Evolutionary conservation across 208 protist genomes (phyloP).

Genomic region (Herpetomonas tarakana): DNA sequence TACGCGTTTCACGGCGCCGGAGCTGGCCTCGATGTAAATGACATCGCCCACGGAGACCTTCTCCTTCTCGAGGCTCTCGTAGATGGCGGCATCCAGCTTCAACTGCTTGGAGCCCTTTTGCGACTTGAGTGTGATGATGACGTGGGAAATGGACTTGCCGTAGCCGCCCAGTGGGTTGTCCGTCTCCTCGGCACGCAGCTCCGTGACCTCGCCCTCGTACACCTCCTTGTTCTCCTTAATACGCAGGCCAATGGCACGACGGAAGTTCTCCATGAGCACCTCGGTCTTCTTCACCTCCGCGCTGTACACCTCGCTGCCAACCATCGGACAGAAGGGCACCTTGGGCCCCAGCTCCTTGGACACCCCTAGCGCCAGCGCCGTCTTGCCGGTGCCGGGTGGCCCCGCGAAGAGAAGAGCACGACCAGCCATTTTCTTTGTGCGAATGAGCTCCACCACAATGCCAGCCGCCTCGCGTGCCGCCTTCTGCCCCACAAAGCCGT

Average conservation of each 20-base stretch:
- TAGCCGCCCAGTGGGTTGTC: conserved; percentile 98
- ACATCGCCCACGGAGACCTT: conserved; percentile 99
- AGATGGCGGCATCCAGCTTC: conserved; percentile 99
- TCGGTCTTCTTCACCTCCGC: conserved; percentile 99
- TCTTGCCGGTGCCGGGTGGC: conserved; percentile 98
- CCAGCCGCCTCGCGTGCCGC: conserved; percentile 98
- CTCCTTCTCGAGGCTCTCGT: conserved; percentile 99
- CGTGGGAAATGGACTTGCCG: conserved; percentile 97
- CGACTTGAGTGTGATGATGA: conserved; percentile 98
- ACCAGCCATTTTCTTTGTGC: conserved; percentile 99
- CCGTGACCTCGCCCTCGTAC: conserved; percentile 99
- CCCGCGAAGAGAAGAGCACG: conserved; percentile 99
- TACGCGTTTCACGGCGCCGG: conserved; percentile 97
- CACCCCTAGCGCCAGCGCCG: conserved; percentile 97
- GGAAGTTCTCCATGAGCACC: conserved; percentile 99
- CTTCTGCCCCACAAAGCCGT: conserved; percentile 98
- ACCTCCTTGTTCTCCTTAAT: conserved; percentile 99
- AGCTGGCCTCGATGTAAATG: conserved; percentile 99
- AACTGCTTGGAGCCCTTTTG: conserved; percentile 98
- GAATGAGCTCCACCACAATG: conserved; percentile 98
- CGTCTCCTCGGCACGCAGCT: conserved; percentile 98
- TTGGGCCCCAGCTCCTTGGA: conserved; percentile 99
- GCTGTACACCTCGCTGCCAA: conserved; percentile 99
- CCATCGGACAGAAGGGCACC: conserved; percentile 99
- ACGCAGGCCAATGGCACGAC: conserved; percentile 98